Conservation (phyloP, 352 stramenopile species). For the Globisporangium recalcitrans region DNA sequence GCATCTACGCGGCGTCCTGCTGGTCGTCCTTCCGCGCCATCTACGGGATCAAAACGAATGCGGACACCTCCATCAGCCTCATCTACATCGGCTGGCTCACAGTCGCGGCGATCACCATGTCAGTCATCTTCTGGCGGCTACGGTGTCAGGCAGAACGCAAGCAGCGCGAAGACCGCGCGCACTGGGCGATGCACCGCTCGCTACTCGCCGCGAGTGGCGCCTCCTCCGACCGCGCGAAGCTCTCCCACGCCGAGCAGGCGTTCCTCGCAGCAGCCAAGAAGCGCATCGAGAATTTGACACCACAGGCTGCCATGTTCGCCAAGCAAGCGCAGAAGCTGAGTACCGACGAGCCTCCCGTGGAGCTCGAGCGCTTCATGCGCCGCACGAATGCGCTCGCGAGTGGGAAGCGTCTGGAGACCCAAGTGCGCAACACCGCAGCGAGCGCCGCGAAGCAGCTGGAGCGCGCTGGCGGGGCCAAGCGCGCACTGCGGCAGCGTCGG, state of each 20-base stretch:
- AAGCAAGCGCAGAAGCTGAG: conserved; percentile 6
- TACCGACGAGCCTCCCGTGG: conserved; percentile 6
- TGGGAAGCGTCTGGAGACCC: conserved; percentile 3
- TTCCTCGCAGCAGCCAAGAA: conserved; percentile 9
- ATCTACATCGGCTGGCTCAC: conserved; percentile 59
- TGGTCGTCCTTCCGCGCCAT: conserved; percentile 51
- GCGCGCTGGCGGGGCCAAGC: not conserved
- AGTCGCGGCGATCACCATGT: conserved; percentile 23
- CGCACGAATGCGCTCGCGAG: conserved; percentile 10
- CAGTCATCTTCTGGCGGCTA: conserved; percentile 20
- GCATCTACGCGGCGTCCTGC: conserved; percentile 47
- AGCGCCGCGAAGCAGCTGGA: conserved; percentile 7
- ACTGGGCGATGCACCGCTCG: conserved; percentile 16
- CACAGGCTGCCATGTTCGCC: conserved; percentile 9
- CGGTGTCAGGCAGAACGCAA: conserved; percentile 18
- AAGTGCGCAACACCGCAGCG: conserved; percentile 2
- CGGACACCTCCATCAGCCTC: conserved; percentile 32
- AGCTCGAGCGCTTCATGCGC: conserved; percentile 19
- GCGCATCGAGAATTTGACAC: not conserved
- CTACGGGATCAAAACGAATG: conserved; percentile 24
- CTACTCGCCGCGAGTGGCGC: conserved; percentile 2
- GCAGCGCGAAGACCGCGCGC: conserved; percentile 16
- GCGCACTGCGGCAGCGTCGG: not conserved
- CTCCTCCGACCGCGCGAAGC: not conserved
- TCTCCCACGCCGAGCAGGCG: conserved; percentile 8